A percentile compares a stretch with the other conserved stretches of the same genome.
These are phyloP conservation scores for Cercospora sesami DNA, from an alignment of 2,329 filamentous ascomycete genomes.

Conservation along the genomic window DNA sequence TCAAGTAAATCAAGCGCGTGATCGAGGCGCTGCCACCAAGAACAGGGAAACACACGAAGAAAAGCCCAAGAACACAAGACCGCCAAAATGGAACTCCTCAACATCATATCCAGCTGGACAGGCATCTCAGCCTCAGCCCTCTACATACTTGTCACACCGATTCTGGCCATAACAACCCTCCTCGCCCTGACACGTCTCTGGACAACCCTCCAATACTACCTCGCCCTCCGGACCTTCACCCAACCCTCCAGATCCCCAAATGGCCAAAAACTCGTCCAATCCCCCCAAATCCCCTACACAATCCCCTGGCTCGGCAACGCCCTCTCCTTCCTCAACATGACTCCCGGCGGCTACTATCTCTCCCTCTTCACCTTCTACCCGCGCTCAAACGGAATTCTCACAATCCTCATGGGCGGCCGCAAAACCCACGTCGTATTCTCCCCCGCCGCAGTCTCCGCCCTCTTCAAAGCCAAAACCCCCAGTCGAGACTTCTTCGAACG, in stretches of 20 bases:
- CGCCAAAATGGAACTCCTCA: not conserved
- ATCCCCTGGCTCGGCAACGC: conserved; percentile 36
- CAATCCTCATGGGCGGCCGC: conserved; percentile 34
- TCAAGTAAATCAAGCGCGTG: not conserved
- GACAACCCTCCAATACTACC: conserved; percentile 31
- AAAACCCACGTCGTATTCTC: conserved; percentile 34
- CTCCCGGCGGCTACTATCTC: conserved; percentile 33
- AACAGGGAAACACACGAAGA: no score
- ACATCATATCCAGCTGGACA: not conserved
- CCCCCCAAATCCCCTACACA: conserved; percentile 35
- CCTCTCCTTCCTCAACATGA: conserved; percentile 30
- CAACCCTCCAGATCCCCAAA: conserved; percentile 1
- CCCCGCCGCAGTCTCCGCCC: conserved; percentile 30
- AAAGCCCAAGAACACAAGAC: not conserved
- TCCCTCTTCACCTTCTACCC: conserved; percentile 34
- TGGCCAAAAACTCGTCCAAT: conserved; percentile 22
- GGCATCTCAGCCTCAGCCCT: not conserved
- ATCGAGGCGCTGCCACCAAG: not conserved
- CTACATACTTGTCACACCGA: conserved; percentile 7
- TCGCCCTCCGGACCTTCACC: conserved; percentile 21
- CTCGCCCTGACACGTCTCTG: conserved; percentile 23
- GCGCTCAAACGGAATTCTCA: conserved; percentile 32
- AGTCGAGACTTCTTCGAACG: conserved; percentile 33
- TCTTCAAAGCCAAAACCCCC: conserved; percentile 33
- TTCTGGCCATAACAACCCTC: conserved; percentile 17